These are phyloP conservation scores for Gleditsia sinensis DNA, from an alignment of 306 rosid species.

Conservation along the genomic window DNA sequence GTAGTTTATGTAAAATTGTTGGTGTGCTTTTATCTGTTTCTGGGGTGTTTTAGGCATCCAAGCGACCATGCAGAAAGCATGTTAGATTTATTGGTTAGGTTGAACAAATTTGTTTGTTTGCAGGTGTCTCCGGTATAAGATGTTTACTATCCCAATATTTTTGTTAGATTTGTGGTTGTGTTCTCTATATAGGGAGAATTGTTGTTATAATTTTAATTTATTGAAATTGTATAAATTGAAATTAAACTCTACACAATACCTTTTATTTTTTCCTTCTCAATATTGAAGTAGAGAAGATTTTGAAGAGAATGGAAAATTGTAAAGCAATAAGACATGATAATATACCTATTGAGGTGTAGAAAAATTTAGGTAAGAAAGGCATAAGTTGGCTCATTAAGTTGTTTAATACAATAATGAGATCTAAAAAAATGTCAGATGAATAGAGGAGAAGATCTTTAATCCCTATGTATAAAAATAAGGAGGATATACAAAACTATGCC, in stretches of 20 bases:
- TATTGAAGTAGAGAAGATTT: no score
- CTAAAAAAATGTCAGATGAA: no score
- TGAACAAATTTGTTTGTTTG: not conserved
- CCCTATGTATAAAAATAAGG: no score
- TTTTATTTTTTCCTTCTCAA: no score
- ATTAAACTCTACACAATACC: not conserved
- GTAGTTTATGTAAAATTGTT: not conserved
- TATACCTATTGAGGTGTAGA: no score
- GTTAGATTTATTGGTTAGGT: not conserved
- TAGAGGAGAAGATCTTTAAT: no score
- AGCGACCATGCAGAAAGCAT: not conserved
- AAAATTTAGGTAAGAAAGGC: no score
- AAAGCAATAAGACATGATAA: no score
- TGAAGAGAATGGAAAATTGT: no score
- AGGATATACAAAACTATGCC: no score
- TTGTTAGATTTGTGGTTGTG: not conserved
- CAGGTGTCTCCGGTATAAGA: conserved; percentile 4
- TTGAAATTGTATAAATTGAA: not conserved
- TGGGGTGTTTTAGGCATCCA: not conserved
- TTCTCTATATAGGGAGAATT: not conserved
- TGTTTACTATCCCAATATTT: not conserved
- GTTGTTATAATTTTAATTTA: not conserved
- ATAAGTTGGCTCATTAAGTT: no score
- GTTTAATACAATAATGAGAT: no score
- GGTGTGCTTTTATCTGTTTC: not conserved